These are phyloP conservation scores for Podospora conica DNA, from an alignment of 495 filamentous ascomycete genomes.

Conservation along the genomic window DNA sequence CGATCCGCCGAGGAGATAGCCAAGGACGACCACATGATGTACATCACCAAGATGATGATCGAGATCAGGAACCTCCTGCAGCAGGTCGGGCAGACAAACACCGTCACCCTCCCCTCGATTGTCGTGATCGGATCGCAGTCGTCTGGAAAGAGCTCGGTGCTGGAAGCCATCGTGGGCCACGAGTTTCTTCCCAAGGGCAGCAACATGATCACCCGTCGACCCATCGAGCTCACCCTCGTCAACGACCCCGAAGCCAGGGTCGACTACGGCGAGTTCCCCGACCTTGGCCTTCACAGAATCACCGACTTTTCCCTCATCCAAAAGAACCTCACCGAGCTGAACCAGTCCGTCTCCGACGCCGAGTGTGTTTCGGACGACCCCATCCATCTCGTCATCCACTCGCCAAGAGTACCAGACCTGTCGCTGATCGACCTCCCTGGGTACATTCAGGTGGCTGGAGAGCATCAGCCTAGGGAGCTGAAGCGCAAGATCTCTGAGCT, in stretches of 20 bases:
- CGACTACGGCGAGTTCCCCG: slow-evolving; percentile 96
- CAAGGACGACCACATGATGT: slow-evolving; percentile 98
- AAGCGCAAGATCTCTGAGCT: slow-evolving; percentile 95
- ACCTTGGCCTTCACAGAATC: slow-evolving; percentile 81
- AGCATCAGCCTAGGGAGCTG: slow-evolving; percentile 83
- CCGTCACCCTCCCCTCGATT: slow-evolving; percentile 85
- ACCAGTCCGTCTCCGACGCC: slow-evolving; percentile 80
- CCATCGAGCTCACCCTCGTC: slow-evolving; percentile 93
- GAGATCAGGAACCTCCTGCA: slow-evolving; percentile 91
- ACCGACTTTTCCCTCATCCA: slow-evolving; percentile 92
- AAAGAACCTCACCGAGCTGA: slow-evolving; percentile 88
- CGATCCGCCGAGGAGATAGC: slow-evolving; percentile 55
- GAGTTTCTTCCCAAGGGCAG: slow-evolving; percentile 96
- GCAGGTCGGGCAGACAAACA: slow-evolving; percentile 81
- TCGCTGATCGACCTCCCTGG: slow-evolving; percentile 95
- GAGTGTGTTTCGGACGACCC: slow-evolving; percentile 95
- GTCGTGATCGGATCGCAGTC: slow-evolving; percentile 98
- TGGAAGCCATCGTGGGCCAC: slow-evolving; percentile 96
- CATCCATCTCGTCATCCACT: slow-evolving; percentile 91
- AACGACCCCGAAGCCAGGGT: slow-evolving; percentile 87
- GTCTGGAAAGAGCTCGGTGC: slow-evolving; percentile 94
- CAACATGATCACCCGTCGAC: slow-evolving; percentile 96
- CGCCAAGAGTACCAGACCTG: slow-evolving; percentile 89
- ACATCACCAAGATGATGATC: slow-evolving; percentile 98
- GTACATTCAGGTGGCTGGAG: slow-evolving; percentile 90